Base-by-base conservation (phyloP, 164 flowering plant species). In the Stephania yunnanensis region DNA sequence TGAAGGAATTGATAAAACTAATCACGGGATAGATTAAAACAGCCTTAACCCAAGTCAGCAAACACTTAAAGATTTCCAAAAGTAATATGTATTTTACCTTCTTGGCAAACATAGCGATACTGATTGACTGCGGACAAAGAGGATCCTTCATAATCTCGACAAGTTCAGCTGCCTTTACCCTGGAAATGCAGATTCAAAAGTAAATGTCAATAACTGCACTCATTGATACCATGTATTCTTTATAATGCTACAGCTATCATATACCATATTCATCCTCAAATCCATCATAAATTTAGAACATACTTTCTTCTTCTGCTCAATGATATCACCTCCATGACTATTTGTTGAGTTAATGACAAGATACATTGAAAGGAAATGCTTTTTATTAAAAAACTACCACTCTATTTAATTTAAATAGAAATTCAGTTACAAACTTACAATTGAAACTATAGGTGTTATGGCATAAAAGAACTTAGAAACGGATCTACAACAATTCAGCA, bases 161-260 rank as follows among this genome's bases (percentile, higher is more conserved):
- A 68, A 95, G 76, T 71, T 90, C 97, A 76, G n/a, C 77, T 36
- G 90, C 87, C 84, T 86, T 92, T 72, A 74, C 69, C 52, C 99
- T 95, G 89, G 75, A 76, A 75, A 72, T 74, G 9, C 64, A 31
- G 58, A 12, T 42, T 19, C 65, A 13, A 29, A 72, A 22, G 3
- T 69, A 48, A 48, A 48, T 17, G 63, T 53, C 75, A 68, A 70
- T 69, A 55, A 6, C 45, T 42, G 31, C 55, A 22, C 19, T 61
- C 7, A 13, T 20, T 9, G 52, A 69, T 17, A 42, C 17, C 19
- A 42, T 15, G 71, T 67, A 4, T 7, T 30, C 30, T 67, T 12
- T 67, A 67, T 30, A 67, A 67, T 67, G 69, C 42, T 68, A 10
- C 63, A 11, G 63, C 0, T 55, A 55, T 7, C 13, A 15, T 19